These are phyloP conservation scores for Apiospora pterosperma DNA, from an alignment of 2,329 filamentous ascomycete genomes.

Conservation along the genomic window DNA sequence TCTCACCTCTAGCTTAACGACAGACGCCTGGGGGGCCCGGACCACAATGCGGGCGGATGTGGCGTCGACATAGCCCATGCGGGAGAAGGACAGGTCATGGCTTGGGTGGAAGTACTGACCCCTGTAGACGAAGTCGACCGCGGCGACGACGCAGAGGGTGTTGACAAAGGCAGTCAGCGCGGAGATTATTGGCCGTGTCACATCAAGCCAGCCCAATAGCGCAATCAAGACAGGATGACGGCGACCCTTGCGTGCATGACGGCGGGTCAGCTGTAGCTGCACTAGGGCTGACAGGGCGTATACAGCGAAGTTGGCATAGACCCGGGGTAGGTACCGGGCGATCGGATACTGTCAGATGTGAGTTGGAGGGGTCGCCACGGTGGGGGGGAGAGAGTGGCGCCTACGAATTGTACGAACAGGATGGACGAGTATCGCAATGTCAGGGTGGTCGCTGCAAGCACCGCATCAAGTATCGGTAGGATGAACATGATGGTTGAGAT, in stretches of 20 bases:
- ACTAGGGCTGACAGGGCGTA: constrained; percentile 2
- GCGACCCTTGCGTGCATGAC: background rate
- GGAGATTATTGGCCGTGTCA: background rate
- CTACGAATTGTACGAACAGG: constrained; percentile 9
- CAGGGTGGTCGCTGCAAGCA: constrained; percentile 6
- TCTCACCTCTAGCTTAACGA: constrained; percentile 28
- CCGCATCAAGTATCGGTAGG: constrained; percentile 5
- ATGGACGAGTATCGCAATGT: constrained; percentile 2
- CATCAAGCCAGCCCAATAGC: background rate
- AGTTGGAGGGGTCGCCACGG: background rate
- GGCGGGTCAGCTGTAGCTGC: background rate
- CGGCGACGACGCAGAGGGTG: background rate
- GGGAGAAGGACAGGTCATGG: constrained; percentile 55
- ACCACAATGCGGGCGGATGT: constrained; percentile 58
- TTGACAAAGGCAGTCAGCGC: background rate
- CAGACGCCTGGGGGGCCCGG: constrained; percentile 51
- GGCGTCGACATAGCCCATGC: constrained; percentile 62
- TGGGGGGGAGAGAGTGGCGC: background rate
- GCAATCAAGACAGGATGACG: background rate
- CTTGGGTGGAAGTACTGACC: constrained; percentile 53
- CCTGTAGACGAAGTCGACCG: constrained; percentile 53
- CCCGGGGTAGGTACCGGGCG: background rate
- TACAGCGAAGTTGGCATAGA: background rate
- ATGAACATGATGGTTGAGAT: background rate
- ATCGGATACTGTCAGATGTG: background rate